Conservation (phyloP, 2,329 filamentous ascomycete species). For the Colletotrichum brevisporum region DNA sequence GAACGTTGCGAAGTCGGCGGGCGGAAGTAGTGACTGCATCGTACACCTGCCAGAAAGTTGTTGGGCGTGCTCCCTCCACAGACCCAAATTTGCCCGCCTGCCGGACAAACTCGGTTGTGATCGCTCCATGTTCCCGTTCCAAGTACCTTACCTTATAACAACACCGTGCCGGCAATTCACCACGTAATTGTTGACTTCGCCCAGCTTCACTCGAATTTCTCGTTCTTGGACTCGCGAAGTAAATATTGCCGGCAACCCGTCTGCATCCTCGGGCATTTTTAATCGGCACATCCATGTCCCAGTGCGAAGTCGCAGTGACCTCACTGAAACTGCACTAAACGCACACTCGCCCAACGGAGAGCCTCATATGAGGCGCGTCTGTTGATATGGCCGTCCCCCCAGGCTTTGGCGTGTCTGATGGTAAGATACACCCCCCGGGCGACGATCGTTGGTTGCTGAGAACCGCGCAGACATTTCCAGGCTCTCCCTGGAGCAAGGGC, state of each 20-base stretch:
- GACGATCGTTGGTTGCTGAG: constrained; percentile 36
- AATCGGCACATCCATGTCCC: constrained; percentile 30
- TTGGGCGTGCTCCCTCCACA: constrained; percentile 37
- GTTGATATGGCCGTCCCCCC: constrained; percentile 39
- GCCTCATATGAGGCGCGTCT: constrained; percentile 31
- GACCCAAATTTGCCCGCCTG: constrained; percentile 40
- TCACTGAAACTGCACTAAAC: constrained; percentile 36
- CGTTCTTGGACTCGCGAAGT: too few relatives aligned
- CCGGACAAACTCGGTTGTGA: constrained; percentile 41
- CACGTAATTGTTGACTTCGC: not conserved
- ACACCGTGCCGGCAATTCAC: constrained; percentile 8
- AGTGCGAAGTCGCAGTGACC: constrained; percentile 27
- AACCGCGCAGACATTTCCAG: constrained; percentile 55
- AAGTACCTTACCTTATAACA: constrained; percentile 19
- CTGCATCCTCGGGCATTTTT: not conserved
- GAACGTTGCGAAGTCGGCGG: constrained; percentile 32
- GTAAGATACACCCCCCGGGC: constrained; percentile 43
- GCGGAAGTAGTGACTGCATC: constrained; percentile 2
- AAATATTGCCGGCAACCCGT: too few relatives aligned
- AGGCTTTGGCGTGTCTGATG: constrained; percentile 53
- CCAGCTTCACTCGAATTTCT: not conserved
- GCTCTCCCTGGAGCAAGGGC: constrained; percentile 55
- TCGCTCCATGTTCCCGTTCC: constrained; percentile 31
- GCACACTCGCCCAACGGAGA: constrained; percentile 22
- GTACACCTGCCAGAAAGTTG: constrained; percentile 26